Percentiles rank a stretch among this genome's conserved stretches.
Conservation (phyloP, 1,139 yeast species). For the Geotrichum reessii region DNA sequence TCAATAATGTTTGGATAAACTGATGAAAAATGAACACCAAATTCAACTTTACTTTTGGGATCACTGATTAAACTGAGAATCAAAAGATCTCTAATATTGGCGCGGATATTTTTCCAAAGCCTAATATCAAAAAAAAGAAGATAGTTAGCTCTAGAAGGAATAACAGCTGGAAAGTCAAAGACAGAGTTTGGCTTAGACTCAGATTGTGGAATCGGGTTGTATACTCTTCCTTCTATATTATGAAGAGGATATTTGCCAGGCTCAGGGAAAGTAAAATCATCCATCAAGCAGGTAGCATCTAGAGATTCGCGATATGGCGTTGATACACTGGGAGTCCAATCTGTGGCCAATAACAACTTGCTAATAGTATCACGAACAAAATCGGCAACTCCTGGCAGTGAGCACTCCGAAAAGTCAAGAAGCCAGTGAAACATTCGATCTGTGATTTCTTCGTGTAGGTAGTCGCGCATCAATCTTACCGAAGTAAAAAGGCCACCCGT, state of each 20-base stretch:
- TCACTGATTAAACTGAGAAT: constrained; percentile 66
- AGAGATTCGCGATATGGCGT: constrained; percentile 6
- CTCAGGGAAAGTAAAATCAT: constrained; percentile 27
- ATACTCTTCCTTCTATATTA: constrained; percentile 29
- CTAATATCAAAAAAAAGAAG: constrained; percentile 63
- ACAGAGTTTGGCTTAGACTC: not conserved
- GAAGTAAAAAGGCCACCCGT: constrained; percentile 27
- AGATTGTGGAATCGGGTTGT: constrained; percentile 42
- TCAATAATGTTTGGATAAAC: constrained; percentile 73
- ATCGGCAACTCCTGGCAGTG: constrained; percentile 44
- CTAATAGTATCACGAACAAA: not conserved
- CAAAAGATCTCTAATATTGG: constrained; percentile 58
- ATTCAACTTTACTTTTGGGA: constrained; percentile 49
- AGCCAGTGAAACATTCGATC: constrained; percentile 65
- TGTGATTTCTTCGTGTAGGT: constrained; percentile 76
- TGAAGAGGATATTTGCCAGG: constrained; percentile 6
- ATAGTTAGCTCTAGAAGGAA: constrained; percentile 60
- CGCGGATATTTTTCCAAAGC: constrained; percentile 63
- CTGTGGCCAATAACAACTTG: not conserved
- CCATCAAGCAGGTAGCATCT: constrained; percentile 25
- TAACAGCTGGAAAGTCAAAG: constrained; percentile 11
- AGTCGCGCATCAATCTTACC: constrained; percentile 60
- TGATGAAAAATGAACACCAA: constrained; percentile 77
- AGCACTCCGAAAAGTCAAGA: constrained; percentile 47
- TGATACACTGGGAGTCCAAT: not conserved